phyloP scores from a whole-genome alignment of 164 flowering plant genomes.

The Aristolochia fimbriata region DNA sequence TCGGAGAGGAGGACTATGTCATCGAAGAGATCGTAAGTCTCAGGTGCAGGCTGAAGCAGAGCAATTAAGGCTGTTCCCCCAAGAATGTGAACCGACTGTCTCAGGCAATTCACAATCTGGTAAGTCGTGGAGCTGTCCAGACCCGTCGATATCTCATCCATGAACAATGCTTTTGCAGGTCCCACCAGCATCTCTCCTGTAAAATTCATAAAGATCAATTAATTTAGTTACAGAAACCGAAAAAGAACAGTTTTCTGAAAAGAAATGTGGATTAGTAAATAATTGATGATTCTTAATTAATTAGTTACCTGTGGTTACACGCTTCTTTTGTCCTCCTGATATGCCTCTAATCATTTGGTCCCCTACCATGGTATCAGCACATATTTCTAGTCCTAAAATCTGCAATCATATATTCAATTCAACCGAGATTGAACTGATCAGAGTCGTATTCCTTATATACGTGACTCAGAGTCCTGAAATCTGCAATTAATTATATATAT shows the following conservation, averaged over 20 bases:
- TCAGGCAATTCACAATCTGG: constrained; percentile 53
- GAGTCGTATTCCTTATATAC: too few relatives aligned
- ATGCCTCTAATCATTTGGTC: constrained; percentile 23
- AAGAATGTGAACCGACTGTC: constrained; percentile 46
- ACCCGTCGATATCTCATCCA: constrained; percentile 92
- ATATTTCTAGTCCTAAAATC: constrained; percentile 25
- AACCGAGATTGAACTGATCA: too few relatives aligned
- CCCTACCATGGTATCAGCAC: constrained; percentile 26
- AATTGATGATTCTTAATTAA: too few relatives aligned
- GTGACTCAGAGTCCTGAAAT: too few relatives aligned
- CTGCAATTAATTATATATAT: too few relatives aligned
- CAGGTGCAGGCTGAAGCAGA: constrained; percentile 85
- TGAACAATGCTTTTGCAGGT: constrained; percentile 59
- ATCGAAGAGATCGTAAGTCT: constrained; percentile 66
- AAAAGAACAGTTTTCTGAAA: not conserved
- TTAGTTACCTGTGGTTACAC: constrained; percentile 29
- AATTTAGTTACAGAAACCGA: not conserved
- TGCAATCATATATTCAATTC: constrained; percentile 4
- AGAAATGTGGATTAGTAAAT: not conserved
- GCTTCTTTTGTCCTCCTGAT: constrained; percentile 25
- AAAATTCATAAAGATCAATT: too few relatives aligned
- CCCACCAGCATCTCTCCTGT: constrained; percentile 83
- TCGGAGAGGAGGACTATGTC: constrained; percentile 71
- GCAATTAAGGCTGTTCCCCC: constrained; percentile 60
- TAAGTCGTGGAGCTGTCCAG: constrained; percentile 77